A percentile compares a stretch with the other conserved stretches of the same genome.
These are phyloP conservation scores for Sporisorium scitamineum DNA, from an alignment of 1,284 basidiomycete species.

Conservation along the genomic window DNA sequence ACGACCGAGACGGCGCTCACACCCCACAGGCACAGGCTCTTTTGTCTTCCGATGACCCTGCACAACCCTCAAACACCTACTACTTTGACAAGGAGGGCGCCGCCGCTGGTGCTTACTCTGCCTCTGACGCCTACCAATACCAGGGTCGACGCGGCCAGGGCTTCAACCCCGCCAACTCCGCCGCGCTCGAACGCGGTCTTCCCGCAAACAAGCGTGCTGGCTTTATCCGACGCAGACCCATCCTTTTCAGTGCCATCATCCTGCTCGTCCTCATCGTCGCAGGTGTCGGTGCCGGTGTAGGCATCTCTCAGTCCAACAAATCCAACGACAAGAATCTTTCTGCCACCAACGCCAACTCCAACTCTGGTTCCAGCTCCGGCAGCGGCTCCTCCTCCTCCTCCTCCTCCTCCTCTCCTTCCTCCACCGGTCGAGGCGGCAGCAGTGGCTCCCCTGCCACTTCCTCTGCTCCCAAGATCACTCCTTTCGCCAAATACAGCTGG, in stretches of 20 bases:
- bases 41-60: conserved; percentile 10
- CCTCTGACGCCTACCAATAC: conserved; percentile 26
- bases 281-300: conserved; percentile 51
- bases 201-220: conserved; percentile 16
- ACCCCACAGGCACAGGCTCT: conserved; percentile 36
- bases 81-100: conserved; percentile 55
- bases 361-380: conserved; percentile 14
- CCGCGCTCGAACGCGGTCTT: conserved; percentile 18
- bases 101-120: conserved; percentile 19
- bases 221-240: conserved; percentile 39
- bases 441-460: conserved; percentile 13
- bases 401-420: conserved; percentile 5
- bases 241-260: conserved; percentile 38
- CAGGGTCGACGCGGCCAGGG: conserved; percentile 38
- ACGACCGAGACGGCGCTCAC: conserved; percentile 26
- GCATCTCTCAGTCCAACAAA: conserved; percentile 31
- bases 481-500: conserved; percentile 64
- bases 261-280: conserved; percentile 46
- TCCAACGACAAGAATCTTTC: conserved; percentile 42
- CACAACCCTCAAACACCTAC: conserved; percentile 39
- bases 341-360: conserved; percentile 6
- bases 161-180: conserved; percentile 40
- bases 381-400: conserved; percentile 4
- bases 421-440: conserved; percentile 1
- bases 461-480: conserved; percentile 36